phyloP scores from a whole-genome alignment of 768 basidiomycete species.

The Tulasnella sp. region DNA sequence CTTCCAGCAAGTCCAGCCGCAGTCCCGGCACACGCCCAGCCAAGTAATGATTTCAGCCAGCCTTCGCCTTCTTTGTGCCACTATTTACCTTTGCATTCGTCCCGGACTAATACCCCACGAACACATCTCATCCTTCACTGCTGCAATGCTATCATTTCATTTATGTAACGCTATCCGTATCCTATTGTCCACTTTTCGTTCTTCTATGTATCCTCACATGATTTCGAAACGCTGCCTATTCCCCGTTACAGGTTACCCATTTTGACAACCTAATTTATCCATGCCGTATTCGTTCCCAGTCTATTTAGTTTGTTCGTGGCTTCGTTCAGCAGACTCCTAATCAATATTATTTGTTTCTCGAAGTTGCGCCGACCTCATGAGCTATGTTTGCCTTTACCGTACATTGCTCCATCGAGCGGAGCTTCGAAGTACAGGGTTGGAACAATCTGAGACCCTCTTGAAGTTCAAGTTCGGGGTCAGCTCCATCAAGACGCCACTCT shows the following conservation, averaged over 20 bases:
- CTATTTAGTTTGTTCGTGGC: neutral
- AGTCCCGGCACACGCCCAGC: slow-evolving; percentile 13
- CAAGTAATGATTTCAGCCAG: neutral
- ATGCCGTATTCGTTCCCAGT: neutral
- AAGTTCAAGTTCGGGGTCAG: neutral
- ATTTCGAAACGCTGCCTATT: neutral
- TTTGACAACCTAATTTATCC: neutral
- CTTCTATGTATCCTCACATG: slow-evolving; percentile 18
- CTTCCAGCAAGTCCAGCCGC: neutral
- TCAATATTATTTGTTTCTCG: neutral
- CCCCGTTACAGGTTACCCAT: neutral
- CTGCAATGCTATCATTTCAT: slow-evolving; percentile 12
- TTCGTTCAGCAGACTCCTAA: neutral
- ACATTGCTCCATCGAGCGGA: no score
- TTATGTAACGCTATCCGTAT: slow-evolving; percentile 21
- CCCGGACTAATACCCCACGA: slow-evolving; percentile 13
- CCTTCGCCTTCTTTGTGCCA: neutral
- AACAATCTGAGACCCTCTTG: no score
- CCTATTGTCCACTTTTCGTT: slow-evolving; percentile 1
- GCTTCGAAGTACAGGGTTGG: no score
- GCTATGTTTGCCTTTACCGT: neutral
- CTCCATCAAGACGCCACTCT: neutral
- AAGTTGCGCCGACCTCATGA: neutral
- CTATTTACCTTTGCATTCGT: slow-evolving; percentile 1
- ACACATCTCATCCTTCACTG: slow-evolving; percentile 6